These are phyloP conservation scores for Pseudoperonospora humuli DNA, from an alignment of 352 stramenopile species.

Conservation along the genomic window DNA sequence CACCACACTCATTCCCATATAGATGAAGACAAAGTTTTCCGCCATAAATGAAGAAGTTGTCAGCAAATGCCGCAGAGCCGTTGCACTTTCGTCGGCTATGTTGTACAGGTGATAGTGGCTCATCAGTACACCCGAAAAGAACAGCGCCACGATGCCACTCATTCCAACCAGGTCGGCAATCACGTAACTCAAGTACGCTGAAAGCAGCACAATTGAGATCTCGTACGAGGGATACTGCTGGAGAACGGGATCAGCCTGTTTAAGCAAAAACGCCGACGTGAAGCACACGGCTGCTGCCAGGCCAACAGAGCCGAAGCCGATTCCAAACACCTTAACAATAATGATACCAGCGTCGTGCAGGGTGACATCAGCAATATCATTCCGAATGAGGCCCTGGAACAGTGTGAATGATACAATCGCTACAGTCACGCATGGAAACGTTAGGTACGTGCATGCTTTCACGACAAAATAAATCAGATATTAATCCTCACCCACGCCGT, in stretches of 20 bases:
- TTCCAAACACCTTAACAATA: constrained; percentile 75
- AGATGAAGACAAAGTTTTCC: constrained; percentile 87
- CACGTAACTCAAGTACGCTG: constrained; percentile 77
- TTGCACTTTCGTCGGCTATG: constrained; percentile 70
- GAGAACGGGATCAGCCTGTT: constrained; percentile 61
- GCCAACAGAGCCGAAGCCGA: constrained; percentile 71
- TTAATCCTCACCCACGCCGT: constrained; percentile 73
- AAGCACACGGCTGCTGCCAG: constrained; percentile 66
- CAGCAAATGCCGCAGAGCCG: constrained; percentile 66
- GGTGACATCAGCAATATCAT: constrained; percentile 56
- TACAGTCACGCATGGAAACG: constrained; percentile 10
- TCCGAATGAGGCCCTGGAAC: constrained; percentile 79
- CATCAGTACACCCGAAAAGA: constrained; percentile 89
- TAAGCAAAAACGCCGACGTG: constrained; percentile 74
- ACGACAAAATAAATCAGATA: constrained; percentile 2
- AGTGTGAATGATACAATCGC: constrained; percentile 80
- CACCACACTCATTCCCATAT: constrained; percentile 79
- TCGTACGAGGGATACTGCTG: constrained; percentile 80
- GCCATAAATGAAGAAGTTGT: constrained; percentile 75
- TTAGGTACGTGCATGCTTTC: background rate
- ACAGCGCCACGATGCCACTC: constrained; percentile 90
- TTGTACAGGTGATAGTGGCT: constrained; percentile 85
- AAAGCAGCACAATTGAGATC: constrained; percentile 81
- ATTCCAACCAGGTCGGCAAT: constrained; percentile 65
- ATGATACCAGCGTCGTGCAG: constrained; percentile 68